Conservation (phyloP, 768 basidiomycete genomes). For the Podaxis mareebaensis region DNA sequence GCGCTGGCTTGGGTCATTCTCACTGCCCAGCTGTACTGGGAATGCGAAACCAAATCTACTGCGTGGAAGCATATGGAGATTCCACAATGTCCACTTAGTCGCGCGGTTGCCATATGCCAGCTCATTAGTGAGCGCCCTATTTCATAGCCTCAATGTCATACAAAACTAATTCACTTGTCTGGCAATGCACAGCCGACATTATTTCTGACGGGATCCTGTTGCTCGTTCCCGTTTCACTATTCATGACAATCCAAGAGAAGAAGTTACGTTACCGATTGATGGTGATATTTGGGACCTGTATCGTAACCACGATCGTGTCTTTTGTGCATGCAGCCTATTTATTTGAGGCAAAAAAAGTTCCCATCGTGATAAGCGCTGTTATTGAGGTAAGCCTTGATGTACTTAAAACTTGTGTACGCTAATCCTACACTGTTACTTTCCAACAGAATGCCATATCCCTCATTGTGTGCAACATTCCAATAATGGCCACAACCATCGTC, state of each 20-base stretch:
- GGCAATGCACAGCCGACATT: slow-evolving; percentile 39
- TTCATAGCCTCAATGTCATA: not conserved
- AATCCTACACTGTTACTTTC: not conserved
- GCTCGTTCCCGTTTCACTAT: slow-evolving; percentile 42
- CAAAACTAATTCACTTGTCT: not conserved
- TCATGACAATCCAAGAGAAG: slow-evolving; percentile 41
- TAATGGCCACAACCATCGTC: not conserved
- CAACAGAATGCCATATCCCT: not conserved
- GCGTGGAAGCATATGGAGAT: slow-evolving; percentile 1
- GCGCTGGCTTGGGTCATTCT: slow-evolving; percentile 33
- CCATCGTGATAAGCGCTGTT: slow-evolving; percentile 38
- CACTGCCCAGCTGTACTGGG: slow-evolving; percentile 44
- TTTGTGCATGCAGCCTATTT: slow-evolving; percentile 48
- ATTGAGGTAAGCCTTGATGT: slow-evolving; percentile 36
- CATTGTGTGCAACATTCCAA: slow-evolving; percentile 6
- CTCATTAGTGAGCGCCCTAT: not conserved
- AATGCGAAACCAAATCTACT: slow-evolving; percentile 35
- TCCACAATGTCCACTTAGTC: slow-evolving; percentile 6
- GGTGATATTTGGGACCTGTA: slow-evolving; percentile 54
- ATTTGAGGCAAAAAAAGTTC: slow-evolving; percentile 28
- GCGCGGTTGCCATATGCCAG: slow-evolving; percentile 1
- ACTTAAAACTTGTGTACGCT: not conserved
- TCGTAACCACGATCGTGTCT: slow-evolving; percentile 47
- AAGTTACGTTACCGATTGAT: slow-evolving; percentile 40
- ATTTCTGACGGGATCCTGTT: slow-evolving; percentile 48